Percentiles rank a stretch among this genome's conserved stretches.
phyloP scores from a whole-genome alignment of 2,329 filamentous ascomycete genomes.

The Graphilbum sp. region DNA sequence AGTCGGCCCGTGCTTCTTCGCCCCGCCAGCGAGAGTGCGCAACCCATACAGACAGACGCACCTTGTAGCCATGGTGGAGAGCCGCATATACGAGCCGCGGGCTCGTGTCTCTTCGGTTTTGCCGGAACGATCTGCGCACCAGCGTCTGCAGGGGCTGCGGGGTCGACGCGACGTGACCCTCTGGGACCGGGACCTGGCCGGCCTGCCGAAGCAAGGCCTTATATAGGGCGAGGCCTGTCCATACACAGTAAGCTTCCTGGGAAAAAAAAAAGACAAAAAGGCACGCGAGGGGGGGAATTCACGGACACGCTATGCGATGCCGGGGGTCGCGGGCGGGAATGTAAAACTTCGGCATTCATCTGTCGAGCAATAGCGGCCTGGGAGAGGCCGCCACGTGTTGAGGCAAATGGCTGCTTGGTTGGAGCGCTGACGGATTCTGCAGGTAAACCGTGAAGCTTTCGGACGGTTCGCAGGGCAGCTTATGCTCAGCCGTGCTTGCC shows the following conservation, averaged over 20 bases:
- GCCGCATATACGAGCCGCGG: conserved; percentile 42
- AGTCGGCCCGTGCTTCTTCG: no score
- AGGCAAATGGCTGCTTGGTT: no score
- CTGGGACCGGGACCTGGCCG: conserved; percentile 32
- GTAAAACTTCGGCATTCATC: conserved; percentile 23
- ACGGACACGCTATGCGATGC: conserved; percentile 34
- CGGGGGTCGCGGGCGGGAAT: conserved; percentile 32
- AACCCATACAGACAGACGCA: no score
- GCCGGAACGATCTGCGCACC: conserved; percentile 44
- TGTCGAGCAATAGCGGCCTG: conserved; percentile 1
- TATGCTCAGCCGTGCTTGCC: no score
- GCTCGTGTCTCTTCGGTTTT: conserved; percentile 41
- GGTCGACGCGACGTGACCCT: conserved; percentile 21
- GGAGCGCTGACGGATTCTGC: no score
- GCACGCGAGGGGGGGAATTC: no score
- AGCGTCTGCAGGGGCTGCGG: conserved; percentile 36
- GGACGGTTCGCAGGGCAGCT: no score
- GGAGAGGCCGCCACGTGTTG: no score
- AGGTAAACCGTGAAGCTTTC: no score
- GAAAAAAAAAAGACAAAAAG: not conserved
- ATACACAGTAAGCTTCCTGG: not conserved
- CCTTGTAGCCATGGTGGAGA: conserved; percentile 53
- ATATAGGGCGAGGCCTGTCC: conserved; percentile 52
- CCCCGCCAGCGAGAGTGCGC: not conserved
- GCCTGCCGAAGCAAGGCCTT: conserved; percentile 49